Percentiles rank a stretch among this genome's conserved stretches.
Conservation (phyloP, 2,329 filamentous ascomycete species). For the Dactylellina sp. region DNA sequence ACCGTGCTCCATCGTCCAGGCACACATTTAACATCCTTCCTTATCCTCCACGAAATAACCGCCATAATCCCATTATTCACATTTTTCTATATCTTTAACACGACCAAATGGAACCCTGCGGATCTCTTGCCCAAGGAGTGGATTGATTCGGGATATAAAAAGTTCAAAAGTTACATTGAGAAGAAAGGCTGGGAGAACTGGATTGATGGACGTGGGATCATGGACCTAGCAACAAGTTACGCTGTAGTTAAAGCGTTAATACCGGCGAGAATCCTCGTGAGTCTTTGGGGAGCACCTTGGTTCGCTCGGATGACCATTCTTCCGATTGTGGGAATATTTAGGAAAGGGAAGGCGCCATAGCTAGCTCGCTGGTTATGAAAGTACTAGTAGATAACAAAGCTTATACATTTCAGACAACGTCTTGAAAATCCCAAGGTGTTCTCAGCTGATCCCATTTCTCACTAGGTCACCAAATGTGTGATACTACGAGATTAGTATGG, state of each 20-base stretch:
- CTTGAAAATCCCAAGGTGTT: no score
- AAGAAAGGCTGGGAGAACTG: slow-evolving; percentile 63
- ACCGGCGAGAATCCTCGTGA: slow-evolving; percentile 79
- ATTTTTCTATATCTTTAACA: slow-evolving; percentile 82
- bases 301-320: slow-evolving; percentile 78
- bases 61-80: slow-evolving; percentile 82
- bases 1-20: slow-evolving; percentile 80
- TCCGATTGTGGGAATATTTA: slow-evolving; percentile 63
- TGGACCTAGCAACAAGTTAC: slow-evolving; percentile 83
- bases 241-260: slow-evolving; percentile 87
- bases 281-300: slow-evolving; percentile 91
- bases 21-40: slow-evolving; percentile 85
- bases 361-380: background rate
- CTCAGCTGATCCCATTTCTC: no score
- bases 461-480: no score
- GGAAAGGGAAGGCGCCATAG: slow-evolving; percentile 5
- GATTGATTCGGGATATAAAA: slow-evolving; percentile 74
- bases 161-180: slow-evolving; percentile 80
- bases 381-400: no score
- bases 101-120: slow-evolving; percentile 76
- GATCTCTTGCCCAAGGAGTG: slow-evolving; percentile 62
- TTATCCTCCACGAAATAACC: slow-evolving; percentile 91
- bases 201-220: slow-evolving; percentile 13
- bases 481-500: no score
- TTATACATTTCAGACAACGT: no score